Base-by-base conservation (phyloP, 2,329 filamentous ascomycete genomes). In the Aspergillus sp. region DNA sequence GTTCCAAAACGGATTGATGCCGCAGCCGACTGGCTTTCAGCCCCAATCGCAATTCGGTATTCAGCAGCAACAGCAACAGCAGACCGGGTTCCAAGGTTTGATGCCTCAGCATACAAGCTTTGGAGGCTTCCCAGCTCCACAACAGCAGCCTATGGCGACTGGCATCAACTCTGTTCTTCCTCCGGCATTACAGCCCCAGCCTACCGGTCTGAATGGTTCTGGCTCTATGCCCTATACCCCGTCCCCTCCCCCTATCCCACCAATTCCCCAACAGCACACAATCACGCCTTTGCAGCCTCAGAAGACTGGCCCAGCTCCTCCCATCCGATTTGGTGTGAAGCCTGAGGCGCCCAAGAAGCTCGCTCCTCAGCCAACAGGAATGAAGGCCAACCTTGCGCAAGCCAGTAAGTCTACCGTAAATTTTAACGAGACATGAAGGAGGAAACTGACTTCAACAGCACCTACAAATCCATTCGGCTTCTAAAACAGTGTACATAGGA, bases 321-420 rank as follows among this genome's bases (percentile, higher is more conserved):
- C 92, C 25, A 89, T 99, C 19, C 87, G 92, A 62, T 99, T 99
- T 75, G 95, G 95, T 45, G 89, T 96, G 41, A 84, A 86, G 60
- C 81, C 83, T 30, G 87, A 88, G 53, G 81, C 87, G 30, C 81
- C 88, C 31, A 92, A 93, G 79, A 95, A 91, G 77, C 80, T 98
- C 70, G 84, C 86, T 63, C 88, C 93, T 31, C 95, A 98, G 80
- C 85, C 92, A 30, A 99, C 95, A 7, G 95, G 95, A 66, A 84
- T 91, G 71, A 88, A 91, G 81, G 95, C 95, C 60, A 97, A 98
- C 76, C 84, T 99, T 68, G 85, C 91, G 56, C 91, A 96, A 87
- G 95, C 95, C 73, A 99, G 94, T 98, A 89, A 90, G 94, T 93
- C 61, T 34, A 50, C 61, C 6, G 7, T 57, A 11, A 13, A 52